These are phyloP conservation scores for Puccinia triticina DNA, from an alignment of 1,284 basidiomycete genomes.

Conservation along the genomic window DNA sequence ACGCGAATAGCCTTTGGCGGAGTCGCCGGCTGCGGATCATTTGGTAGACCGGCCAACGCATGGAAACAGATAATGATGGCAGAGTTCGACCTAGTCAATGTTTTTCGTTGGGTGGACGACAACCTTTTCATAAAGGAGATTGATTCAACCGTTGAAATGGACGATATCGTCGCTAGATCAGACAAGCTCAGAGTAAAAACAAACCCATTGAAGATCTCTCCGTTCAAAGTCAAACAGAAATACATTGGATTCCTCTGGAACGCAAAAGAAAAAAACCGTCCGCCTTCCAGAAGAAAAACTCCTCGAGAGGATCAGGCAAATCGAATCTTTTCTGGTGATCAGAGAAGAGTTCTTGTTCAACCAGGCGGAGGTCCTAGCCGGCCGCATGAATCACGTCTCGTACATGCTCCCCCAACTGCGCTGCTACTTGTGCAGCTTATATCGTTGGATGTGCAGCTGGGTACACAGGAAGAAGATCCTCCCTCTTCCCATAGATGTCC, in stretches of 20 bases:
- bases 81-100: too few species aligned
- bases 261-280: background rate
- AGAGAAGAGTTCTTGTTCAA: too few species aligned
- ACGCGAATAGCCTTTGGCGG: background rate
- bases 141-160: too few species aligned
- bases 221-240: background rate
- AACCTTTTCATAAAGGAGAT: too few species aligned
- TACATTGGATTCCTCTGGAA: slow-evolving; percentile 36
- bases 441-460: background rate
- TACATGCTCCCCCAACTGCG: background rate
- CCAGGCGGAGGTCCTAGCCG: too few species aligned
- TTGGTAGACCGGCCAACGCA: slow-evolving; percentile 15
- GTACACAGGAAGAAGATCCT: too few species aligned
- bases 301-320: too few species aligned
- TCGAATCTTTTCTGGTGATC: too few species aligned
- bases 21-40: slow-evolving; percentile 2
- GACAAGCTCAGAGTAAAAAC: slow-evolving; percentile 12
- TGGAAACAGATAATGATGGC: slow-evolving; percentile 3
- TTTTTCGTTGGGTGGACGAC: too few species aligned
- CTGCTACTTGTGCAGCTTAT: background rate
- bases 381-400: background rate
- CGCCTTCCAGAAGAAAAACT: too few species aligned
- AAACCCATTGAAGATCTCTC: background rate
- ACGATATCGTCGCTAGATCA: too few species aligned
- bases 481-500: too few species aligned